A percentile compares a stretch with the other conserved stretches of the same genome.
Conservation (phyloP, 1,284 basidiomycete species). For the Rhodotorula mucilaginosa region DNA sequence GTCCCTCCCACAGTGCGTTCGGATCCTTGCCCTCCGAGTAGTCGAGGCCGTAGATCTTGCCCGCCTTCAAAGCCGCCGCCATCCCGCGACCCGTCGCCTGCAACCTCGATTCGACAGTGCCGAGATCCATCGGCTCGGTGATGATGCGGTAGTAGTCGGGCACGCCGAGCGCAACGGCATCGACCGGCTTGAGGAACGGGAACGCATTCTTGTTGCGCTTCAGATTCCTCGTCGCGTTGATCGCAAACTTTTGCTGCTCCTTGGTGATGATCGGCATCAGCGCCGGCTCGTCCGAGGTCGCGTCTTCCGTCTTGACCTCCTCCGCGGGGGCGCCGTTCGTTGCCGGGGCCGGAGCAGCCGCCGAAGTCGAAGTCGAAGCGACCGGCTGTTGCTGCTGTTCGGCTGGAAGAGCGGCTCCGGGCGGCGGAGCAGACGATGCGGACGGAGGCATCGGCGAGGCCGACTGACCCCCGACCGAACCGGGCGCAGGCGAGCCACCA, state of each 20-base stretch:
- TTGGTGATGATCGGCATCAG: conserved; percentile 40
- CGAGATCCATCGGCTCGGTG: conserved; percentile 89
- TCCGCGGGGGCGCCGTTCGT: neutral
- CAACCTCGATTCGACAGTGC: conserved; percentile 89
- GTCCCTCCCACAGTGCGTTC: conserved; percentile 49
- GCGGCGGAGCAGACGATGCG: neutral
- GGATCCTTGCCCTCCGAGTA: conserved; percentile 60
- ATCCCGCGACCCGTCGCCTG: conserved; percentile 50
- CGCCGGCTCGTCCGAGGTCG: conserved; percentile 7
- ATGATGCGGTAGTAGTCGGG: conserved; percentile 88
- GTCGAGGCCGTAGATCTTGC: conserved; percentile 34
- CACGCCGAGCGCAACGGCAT: conserved; percentile 81
- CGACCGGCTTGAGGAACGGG: conserved; percentile 85
- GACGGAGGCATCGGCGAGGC: conserved; percentile 1
- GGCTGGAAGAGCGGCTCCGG: neutral
- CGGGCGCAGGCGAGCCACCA: neutral
- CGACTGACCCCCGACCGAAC: neutral
- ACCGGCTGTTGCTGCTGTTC: conserved; percentile 7
- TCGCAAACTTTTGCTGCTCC: conserved; percentile 75
- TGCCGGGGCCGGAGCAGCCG: neutral
- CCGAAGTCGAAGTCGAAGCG: conserved; percentile 7
- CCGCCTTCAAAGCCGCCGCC: conserved; percentile 27
- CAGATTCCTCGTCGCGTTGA: conserved; percentile 73
- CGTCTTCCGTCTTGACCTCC: conserved; percentile 2
- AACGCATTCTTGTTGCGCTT: conserved; percentile 81